Base-by-base conservation (phyloP, 352 stramenopile genomes). In the Pythium periplocum region DNA sequence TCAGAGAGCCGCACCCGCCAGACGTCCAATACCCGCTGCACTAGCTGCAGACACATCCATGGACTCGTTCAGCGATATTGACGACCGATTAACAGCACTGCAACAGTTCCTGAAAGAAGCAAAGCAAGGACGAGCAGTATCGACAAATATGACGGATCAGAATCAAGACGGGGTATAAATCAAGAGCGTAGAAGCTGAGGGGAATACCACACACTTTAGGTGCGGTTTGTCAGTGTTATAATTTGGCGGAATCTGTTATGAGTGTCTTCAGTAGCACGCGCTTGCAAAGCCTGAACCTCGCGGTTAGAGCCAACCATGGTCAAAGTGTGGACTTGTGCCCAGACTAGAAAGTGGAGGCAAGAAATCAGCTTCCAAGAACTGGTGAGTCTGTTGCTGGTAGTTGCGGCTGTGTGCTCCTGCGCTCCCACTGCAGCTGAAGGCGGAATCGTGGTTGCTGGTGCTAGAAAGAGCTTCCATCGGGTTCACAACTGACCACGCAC, bases 1-100 rank as follows among this genome's bases (percentile, higher is more conserved):
- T 42, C 38, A 42, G 38, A 8, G 38, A 42, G 38, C 38, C 38
- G 38, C 38, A 42, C 12, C 38, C 38, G 38, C 41, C 11, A n/a
- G 48, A 6, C 53, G 42, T 30, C 53, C 37, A 3, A 55, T 46
- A 12, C 60, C 68, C 4, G 55, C 61, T 44, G 71, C 66, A 7
- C 50, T 88, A 5, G 49, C 86, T 4, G 65, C 62, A 6, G 78
- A 88, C 45, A 89, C 75, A 6, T 88, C 80, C 0, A 48, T 79
- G 3, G 79, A 90, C 47, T 90, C 80, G 39, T 91, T 93, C 55
- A 90, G 78, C 41, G 82, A 94, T 49, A 90, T 94, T 48, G 83
- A 94, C 55, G 81, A 92, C n/a, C 73, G 83, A 4, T 58, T 92
- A 37, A 91, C 77, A 33, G 83, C 82, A 9, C 57, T 94, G 34